Percentiles rank a stretch among this genome's conserved stretches.
phyloP scores from a whole-genome alignment of 2,329 filamentous ascomycete genomes.

The Diaporthe aspalathi region DNA sequence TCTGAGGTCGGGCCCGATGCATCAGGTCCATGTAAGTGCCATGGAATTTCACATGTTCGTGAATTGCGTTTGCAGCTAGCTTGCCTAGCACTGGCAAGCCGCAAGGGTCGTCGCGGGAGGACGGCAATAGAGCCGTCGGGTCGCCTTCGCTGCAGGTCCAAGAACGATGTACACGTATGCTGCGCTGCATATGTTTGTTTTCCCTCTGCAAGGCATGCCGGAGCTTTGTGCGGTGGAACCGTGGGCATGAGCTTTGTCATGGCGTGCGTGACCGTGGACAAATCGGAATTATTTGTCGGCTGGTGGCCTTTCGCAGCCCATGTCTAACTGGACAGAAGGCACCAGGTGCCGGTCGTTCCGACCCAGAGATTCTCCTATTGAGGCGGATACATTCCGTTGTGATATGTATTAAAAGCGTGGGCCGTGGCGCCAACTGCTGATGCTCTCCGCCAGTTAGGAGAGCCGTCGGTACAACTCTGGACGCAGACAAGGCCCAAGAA shows the following conservation, averaged over 20 bases:
- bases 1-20: neutral
- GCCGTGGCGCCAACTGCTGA: too few relatives aligned
- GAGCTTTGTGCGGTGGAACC: neutral
- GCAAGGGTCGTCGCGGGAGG: slow-evolving; percentile 17
- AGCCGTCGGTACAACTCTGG: too few relatives aligned
- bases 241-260: neutral
- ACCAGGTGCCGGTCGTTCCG: neutral
- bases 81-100: neutral
- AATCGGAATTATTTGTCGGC: slow-evolving; percentile 3
- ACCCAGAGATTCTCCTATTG: neutral
- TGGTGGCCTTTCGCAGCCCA: neutral
- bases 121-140: slow-evolving; percentile 34
- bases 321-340: neutral
- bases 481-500: neutral
- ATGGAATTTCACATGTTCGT: neutral
- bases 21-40: neutral
- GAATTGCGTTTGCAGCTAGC: neutral
- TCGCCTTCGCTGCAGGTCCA: neutral
- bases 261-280: neutral
- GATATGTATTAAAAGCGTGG: too few relatives aligned
- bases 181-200: neutral
- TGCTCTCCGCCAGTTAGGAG: too few relatives aligned
- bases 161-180: too few relatives aligned
- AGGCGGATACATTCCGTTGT: neutral
- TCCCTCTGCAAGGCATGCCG: neutral